Percentiles rank a stretch among this genome's conserved stretches.
These are phyloP conservation scores for Silene uniflora DNA, from an alignment of 148 eudicot genomes.

Conservation along the genomic window DNA sequence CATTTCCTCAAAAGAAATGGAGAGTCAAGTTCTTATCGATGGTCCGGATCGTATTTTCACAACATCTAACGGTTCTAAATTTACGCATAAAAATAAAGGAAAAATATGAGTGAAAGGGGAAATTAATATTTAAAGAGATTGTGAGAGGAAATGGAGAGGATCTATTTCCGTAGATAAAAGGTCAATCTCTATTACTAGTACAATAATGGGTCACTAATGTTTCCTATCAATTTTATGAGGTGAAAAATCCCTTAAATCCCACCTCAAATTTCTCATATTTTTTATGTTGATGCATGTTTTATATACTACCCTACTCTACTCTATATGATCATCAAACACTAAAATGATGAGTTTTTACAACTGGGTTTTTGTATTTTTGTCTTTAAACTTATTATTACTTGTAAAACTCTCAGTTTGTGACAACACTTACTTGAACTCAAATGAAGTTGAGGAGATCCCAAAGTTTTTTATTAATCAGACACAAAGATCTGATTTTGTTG, in stretches of 20 bases:
- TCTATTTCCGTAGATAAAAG: too few species aligned
- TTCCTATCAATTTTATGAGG: constrained; percentile 4
- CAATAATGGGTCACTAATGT: neutral
- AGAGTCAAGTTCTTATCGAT: too few species aligned
- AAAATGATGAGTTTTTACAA: constrained; percentile 41
- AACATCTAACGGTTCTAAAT: too few species aligned
- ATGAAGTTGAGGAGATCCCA: constrained; percentile 45
- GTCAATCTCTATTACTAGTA: neutral
- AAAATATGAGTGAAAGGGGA: too few species aligned
- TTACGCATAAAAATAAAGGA: too few species aligned
- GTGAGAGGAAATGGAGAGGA: too few species aligned
- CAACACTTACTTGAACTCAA: constrained; percentile 20
- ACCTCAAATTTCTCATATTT: neutral
- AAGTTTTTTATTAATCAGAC: constrained; percentile 56
- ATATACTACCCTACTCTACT: neutral
- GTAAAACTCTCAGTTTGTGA: constrained; percentile 26
- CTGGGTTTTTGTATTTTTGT: constrained; percentile 25
- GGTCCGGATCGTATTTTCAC: too few species aligned
- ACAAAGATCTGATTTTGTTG: constrained; percentile 54
- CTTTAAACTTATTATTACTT: constrained; percentile 16
- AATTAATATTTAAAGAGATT: too few species aligned
- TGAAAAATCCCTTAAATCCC: too few species aligned
- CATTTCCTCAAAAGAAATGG: too few species aligned
- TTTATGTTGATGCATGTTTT: neutral
- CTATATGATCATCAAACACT: neutral